Percentiles rank a stretch among this genome's conserved stretches.
phyloP scores from a whole-genome alignment of 768 basidiomycete species.

The Phanerochaete carnosa region DNA sequence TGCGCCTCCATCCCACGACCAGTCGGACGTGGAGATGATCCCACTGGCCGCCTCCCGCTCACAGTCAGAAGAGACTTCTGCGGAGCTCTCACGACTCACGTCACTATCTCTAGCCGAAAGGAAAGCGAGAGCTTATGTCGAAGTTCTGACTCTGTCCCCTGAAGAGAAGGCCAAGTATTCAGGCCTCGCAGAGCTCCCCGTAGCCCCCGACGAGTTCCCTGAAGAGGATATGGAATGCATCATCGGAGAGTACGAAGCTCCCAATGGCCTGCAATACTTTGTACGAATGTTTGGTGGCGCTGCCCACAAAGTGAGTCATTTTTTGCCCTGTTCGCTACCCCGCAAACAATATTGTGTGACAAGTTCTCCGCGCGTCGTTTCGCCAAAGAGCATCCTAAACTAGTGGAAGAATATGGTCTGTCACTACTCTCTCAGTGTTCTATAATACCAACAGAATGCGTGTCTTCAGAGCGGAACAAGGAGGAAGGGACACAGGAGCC shows the following conservation, averaged over 20 bases:
- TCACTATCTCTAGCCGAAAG: neutral
- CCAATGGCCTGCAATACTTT: conserved; percentile 50
- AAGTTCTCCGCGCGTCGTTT: conserved; percentile 30
- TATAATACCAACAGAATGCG: neutral
- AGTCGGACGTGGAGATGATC: conserved; percentile 1
- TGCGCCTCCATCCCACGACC: neutral
- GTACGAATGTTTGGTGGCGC: conserved; percentile 57
- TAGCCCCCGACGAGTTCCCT: conserved; percentile 9
- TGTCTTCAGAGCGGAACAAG: conserved; percentile 42
- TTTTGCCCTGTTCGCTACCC: neutral
- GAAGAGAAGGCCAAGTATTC: conserved; percentile 6
- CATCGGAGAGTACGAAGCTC: conserved; percentile 52
- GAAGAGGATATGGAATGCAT: conserved; percentile 28
- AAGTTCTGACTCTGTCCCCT: neutral
- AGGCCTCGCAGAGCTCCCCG: conserved; percentile 8
- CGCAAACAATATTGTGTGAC: neutral
- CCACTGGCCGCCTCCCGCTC: neutral
- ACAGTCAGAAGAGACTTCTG: neutral
- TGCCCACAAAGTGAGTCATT: conserved; percentile 47
- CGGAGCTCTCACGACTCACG: neutral
- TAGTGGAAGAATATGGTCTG: conserved; percentile 59
- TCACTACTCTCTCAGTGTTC: conserved; percentile 1
- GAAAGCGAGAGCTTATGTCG: conserved; percentile 1
- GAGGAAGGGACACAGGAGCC: conserved; percentile 36
- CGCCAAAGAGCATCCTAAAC: conserved; percentile 32